Base-by-base conservation (phyloP, 495 filamentous ascomycete genomes). In the Aspergillus coremiiformis region DNA sequence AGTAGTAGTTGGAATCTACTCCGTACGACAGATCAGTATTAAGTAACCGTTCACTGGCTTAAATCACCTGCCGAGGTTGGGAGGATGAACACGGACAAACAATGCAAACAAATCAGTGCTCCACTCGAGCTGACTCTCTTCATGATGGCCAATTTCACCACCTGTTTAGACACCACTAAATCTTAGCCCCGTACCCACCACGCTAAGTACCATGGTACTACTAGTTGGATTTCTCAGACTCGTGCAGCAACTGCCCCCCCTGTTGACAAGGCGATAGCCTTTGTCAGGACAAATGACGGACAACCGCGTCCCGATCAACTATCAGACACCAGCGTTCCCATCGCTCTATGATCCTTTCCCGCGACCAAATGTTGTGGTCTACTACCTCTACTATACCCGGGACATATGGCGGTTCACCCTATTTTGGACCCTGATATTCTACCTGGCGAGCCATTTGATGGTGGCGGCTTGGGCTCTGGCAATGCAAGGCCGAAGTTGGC, bases 321-420 rank as follows among this genome's bases (percentile, higher is more conserved):
- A 96, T 67, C 65, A 68, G 44, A 81, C 79, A 7, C 93, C 90
- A 24, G 60, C 75, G 3, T 98, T 96, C 64, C 93, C 93, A 5
- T 92, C 89, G 24, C 85, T 98, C 48, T 91, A 92, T 72, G 84
- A 87, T 77, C 84, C 86, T 15, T 71, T 86, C 47, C 78, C 80
- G 53, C 55, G 77, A 37, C 62, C 66, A 44, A 67, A 75, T 51
- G 66, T 70, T 22, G 62, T 74, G 15, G 69, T 78, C 21, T 75
- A 77, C 54, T 89, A 86, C 52, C 83, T 97, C 54, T 93, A 90
- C 73, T 79, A 86, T 64, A 74, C 85, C 27, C 56, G 62, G 27
- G 90, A 96, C 62, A 88, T 95, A 41, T 96, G 89, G 89, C 84
- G 86, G 47, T 96, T 91, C 65, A 98, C 93, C 0, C 71, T 95